A percentile compares a stretch with the other conserved stretches of the same genome.
phyloP scores from a whole-genome alignment of 345 rosid species.

The Rubroshorea leprosula region DNA sequence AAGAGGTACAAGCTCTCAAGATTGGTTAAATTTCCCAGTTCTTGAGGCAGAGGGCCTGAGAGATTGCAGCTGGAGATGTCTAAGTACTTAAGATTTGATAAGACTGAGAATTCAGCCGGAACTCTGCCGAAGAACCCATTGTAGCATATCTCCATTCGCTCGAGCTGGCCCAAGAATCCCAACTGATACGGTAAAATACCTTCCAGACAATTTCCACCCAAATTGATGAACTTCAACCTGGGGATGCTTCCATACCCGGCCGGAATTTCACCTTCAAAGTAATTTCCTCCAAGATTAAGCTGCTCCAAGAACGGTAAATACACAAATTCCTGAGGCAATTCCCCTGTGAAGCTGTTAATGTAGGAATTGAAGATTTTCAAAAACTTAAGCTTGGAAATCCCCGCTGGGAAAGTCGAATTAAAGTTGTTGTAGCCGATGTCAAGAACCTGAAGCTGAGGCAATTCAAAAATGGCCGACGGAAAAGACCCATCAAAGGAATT shows the following conservation, averaged over 20 bases:
- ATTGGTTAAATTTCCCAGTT: slow-evolving; percentile 52
- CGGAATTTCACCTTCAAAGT: slow-evolving; percentile 78
- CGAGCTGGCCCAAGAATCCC: slow-evolving; percentile 52
- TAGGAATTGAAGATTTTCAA: slow-evolving; percentile 58
- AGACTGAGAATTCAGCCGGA: slow-evolving; percentile 47
- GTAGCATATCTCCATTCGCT: slow-evolving; percentile 84
- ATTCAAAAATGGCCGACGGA: slow-evolving; percentile 50
- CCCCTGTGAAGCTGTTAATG: slow-evolving; percentile 75
- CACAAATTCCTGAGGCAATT: slow-evolving; percentile 48
- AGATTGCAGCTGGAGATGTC: slow-evolving; percentile 62
- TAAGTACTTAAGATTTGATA: slow-evolving; percentile 56
- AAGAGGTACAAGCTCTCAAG: slow-evolving; percentile 53
- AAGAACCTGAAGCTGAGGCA: slow-evolving; percentile 46
- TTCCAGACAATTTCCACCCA: slow-evolving; percentile 62
- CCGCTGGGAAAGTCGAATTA: slow-evolving; percentile 64
- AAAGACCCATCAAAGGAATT: slow-evolving; percentile 59
- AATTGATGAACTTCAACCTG: slow-evolving; percentile 42
- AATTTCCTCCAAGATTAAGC: slow-evolving; percentile 95
- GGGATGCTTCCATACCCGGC: slow-evolving; percentile 49
- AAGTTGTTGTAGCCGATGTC: slow-evolving; percentile 85
- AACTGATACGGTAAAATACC: slow-evolving; percentile 62
- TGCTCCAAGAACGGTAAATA: slow-evolving; percentile 54
- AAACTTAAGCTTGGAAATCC: slow-evolving; percentile 69
- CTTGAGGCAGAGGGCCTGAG: slow-evolving; percentile 55
- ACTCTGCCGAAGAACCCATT: slow-evolving; percentile 48